These are phyloP conservation scores for Nannochloris sp. DNA, from an alignment of 139 green algal genomes.

Conservation along the genomic window DNA sequence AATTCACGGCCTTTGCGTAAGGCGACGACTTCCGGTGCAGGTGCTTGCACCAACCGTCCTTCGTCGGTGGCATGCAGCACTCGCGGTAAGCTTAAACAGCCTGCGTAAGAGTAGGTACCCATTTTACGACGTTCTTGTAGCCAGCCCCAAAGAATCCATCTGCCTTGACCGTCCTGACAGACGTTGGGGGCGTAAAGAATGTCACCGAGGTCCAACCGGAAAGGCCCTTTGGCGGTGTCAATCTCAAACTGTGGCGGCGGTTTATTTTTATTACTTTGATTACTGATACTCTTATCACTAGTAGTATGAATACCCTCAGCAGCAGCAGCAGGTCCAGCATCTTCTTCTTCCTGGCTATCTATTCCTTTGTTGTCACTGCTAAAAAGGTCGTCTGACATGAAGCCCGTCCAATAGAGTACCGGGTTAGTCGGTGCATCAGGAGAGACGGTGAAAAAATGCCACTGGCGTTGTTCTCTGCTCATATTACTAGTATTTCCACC, in stretches of 20 bases:
- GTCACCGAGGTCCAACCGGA: constrained; percentile 49
- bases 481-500: no score
- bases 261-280: no score
- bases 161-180: constrained; percentile 46
- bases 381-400: background rate
- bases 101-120: constrained; percentile 65
- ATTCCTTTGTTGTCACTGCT: background rate
- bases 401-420: constrained; percentile 48
- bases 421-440: constrained; percentile 52
- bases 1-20: constrained; percentile 18
- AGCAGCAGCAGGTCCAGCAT: background rate
- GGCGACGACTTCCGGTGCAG: constrained; percentile 26
- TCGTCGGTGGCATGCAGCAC: constrained; percentile 43
- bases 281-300: no score
- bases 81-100: constrained; percentile 70
- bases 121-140: constrained; percentile 70
- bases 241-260: constrained; percentile 27
- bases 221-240: constrained; percentile 34
- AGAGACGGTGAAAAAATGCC: constrained; percentile 40
- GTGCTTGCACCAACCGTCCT: constrained; percentile 35
- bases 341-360: background rate
- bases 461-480: constrained; percentile 14
- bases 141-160: constrained; percentile 77
- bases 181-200: constrained; percentile 59
- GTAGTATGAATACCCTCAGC: no score